Conservation (phyloP, 129 eudicot genomes). For the Arctium minus region DNA sequence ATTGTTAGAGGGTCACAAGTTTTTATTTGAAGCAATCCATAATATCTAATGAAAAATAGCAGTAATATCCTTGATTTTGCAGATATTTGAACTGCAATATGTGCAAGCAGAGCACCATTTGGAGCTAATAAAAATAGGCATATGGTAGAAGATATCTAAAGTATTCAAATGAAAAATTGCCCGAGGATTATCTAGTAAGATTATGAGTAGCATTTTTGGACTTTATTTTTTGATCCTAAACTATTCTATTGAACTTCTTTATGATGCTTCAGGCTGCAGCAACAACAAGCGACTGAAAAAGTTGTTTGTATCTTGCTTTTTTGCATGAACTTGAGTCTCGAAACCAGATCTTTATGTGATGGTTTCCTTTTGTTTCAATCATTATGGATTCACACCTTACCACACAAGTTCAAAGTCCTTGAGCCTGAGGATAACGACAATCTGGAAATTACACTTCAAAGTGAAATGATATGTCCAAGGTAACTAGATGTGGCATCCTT, state of each 20-base stretch:
- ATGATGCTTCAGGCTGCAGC: background rate
- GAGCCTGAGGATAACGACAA: background rate
- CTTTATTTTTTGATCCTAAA: background rate
- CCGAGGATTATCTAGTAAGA: background rate
- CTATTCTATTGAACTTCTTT: background rate
- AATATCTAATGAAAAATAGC: background rate
- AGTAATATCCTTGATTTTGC: background rate
- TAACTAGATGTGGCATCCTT: conserved; percentile 12
- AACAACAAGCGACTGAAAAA: background rate
- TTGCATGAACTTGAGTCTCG: background rate
- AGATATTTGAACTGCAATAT: background rate
- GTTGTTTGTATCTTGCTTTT: background rate
- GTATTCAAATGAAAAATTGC: background rate
- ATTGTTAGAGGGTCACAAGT: background rate
- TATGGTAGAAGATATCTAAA: background rate
- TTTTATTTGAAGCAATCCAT: background rate
- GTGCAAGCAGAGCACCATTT: background rate
- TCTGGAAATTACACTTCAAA: background rate
- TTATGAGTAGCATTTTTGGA: background rate
- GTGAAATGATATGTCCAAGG: background rate
- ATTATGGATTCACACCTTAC: background rate
- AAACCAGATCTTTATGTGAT: background rate
- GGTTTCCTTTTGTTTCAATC: background rate
- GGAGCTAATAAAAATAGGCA: too few relatives aligned
- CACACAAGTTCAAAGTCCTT: background rate